A percentile compares a stretch with the other conserved stretches of the same genome.
Conservation (phyloP, 2,329 filamentous ascomycete genomes). For the Ophiostoma perfectum region DNA sequence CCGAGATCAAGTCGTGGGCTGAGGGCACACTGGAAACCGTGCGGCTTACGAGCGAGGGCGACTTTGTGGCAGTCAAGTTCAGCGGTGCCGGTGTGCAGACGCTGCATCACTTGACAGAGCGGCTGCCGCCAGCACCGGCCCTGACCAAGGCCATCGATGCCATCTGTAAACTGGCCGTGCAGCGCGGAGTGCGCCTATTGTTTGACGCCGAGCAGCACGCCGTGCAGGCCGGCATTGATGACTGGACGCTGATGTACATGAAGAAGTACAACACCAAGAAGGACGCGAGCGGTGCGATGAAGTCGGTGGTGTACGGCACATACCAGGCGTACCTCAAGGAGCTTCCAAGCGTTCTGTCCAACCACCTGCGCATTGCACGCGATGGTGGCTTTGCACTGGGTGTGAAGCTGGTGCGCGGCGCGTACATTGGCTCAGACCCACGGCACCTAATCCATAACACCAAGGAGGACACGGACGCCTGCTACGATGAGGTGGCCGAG, state of each 20-base stretch:
- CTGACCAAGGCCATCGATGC: constrained; percentile 66
- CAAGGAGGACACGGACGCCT: constrained; percentile 63
- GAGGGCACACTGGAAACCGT: constrained; percentile 71
- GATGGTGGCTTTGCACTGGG: constrained; percentile 61
- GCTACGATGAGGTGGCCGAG: constrained; percentile 67
- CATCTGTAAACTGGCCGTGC: constrained; percentile 66
- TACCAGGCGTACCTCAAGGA: constrained; percentile 73
- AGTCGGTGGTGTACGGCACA: constrained; percentile 65
- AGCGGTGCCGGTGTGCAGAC: constrained; percentile 75
- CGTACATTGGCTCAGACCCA: constrained; percentile 66
- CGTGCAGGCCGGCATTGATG: constrained; percentile 73
- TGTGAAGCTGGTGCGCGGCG: constrained; percentile 70
- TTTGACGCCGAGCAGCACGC: constrained; percentile 82
- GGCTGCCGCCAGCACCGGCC: constrained; percentile 55
- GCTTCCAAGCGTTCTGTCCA: constrained; percentile 50
- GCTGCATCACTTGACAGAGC: constrained; percentile 58
- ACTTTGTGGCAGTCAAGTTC: constrained; percentile 69
- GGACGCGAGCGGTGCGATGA: constrained; percentile 39
- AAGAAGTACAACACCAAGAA: constrained; percentile 64
- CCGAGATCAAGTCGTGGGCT: constrained; percentile 66
- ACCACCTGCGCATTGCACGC: constrained; percentile 55
- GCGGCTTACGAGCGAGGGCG: constrained; percentile 61
- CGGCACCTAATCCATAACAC: constrained; percentile 65
- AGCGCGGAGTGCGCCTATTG: constrained; percentile 65
- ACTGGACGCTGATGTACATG: constrained; percentile 73